phyloP scores from a whole-genome alignment of 164 flowering plant genomes.

The Buxus sempervirens region DNA sequence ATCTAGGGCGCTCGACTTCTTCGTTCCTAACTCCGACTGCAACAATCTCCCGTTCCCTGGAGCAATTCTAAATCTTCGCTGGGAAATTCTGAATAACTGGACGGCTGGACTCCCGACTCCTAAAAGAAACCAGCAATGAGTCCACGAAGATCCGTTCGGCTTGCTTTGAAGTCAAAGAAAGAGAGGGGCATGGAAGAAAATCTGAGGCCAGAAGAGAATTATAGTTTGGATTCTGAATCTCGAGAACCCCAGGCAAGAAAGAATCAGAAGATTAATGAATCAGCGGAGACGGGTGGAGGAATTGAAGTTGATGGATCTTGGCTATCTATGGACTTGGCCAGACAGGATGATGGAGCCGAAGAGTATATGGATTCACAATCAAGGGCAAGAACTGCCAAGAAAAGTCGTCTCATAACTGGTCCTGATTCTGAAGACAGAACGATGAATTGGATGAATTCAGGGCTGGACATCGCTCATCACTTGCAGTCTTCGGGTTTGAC shows the following conservation, averaged over 20 bases:
- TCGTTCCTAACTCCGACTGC: too few relatives aligned
- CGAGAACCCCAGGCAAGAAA: not conserved
- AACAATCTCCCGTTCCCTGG: too few relatives aligned
- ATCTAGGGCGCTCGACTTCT: too few relatives aligned
- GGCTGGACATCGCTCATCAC: too few relatives aligned
- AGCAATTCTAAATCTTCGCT: too few relatives aligned
- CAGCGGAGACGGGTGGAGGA: not conserved
- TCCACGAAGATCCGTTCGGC: too few relatives aligned
- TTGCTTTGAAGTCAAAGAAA: too few relatives aligned
- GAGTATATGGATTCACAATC: not conserved
- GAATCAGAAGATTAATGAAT: not conserved
- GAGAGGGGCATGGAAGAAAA: not conserved
- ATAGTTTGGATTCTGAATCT: not conserved
- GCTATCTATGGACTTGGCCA: not conserved
- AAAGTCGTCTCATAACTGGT: not conserved
- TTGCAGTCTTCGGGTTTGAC: too few relatives aligned
- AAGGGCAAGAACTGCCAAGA: not conserved
- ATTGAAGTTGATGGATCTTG: not conserved
- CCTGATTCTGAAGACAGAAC: not conserved
- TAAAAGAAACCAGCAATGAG: too few relatives aligned
- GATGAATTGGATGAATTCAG: too few relatives aligned
- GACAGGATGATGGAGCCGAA: not conserved
- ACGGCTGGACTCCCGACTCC: too few relatives aligned
- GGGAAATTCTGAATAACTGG: too few relatives aligned
- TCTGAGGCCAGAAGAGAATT: not conserved